These are phyloP conservation scores for Andalucia godoyi DNA, from an alignment of 78 protist genomes.

Conservation along the genomic window DNA sequence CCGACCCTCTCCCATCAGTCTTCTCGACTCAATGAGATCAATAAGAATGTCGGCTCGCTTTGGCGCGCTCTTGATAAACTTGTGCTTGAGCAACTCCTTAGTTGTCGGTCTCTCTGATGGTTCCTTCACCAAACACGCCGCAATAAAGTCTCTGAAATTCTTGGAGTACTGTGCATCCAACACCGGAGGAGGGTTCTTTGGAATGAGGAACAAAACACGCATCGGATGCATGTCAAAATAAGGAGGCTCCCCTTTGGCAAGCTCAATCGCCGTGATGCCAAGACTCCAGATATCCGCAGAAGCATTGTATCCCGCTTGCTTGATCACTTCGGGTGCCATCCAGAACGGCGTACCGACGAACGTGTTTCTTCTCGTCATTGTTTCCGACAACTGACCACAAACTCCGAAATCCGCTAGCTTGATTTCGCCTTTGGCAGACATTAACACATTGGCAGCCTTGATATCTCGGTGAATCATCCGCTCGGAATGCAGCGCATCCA, in stretches of 20 bases:
- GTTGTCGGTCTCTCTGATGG: conserved; percentile 74
- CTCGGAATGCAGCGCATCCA: conserved; percentile 75
- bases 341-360: conserved; percentile 91
- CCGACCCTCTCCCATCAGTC: too few species aligned
- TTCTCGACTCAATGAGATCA: conserved; percentile 62
- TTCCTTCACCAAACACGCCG: conserved; percentile 77
- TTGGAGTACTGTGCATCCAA: conserved; percentile 52
- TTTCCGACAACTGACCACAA: conserved; percentile 58
- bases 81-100: conserved; percentile 75
- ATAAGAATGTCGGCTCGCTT: conserved; percentile 40
- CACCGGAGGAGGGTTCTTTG: conserved; percentile 82
- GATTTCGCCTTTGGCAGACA: conserved; percentile 70
- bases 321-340: conserved; percentile 97
- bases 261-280: conserved; percentile 96
- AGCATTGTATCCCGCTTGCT: conserved; percentile 37
- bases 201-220: conserved; percentile 85
- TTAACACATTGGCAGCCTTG: conserved; percentile 88
- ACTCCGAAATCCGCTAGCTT: conserved; percentile 98
- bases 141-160: conserved; percentile 69
- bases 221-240: conserved; percentile 80
- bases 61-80: conserved; percentile 53
- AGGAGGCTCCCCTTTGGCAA: conserved; percentile 93
- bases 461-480: conserved; percentile 96
- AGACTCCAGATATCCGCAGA: conserved; percentile 97
- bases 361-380: conserved; percentile 43